Evolutionary conservation across 1,284 basidiomycete species (phyloP).

Genomic region (Puccinia polysora): DNA sequence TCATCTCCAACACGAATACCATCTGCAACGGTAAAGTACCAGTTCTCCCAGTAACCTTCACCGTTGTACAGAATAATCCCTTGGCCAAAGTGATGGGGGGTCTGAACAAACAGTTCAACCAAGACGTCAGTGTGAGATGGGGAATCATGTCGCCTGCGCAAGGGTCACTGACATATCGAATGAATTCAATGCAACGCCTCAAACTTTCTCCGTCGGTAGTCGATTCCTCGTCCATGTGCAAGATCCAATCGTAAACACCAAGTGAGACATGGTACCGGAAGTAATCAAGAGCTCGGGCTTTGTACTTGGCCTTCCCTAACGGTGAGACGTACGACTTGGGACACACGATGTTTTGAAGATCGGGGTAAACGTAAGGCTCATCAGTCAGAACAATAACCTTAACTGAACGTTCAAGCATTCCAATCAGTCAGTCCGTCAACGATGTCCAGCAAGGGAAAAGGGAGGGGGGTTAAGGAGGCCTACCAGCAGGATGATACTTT

Average conservation of each 20-base stretch:
- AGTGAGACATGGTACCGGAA: constrained; percentile 55
- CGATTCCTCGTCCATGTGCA: constrained; percentile 55
- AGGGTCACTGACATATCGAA: constrained; percentile 49
- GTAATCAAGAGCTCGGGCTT: constrained; percentile 55
- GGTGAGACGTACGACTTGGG: constrained; percentile 55
- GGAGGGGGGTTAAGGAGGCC: too few relatives aligned
- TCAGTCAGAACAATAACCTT: constrained; percentile 55
- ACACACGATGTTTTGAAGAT: constrained; percentile 55
- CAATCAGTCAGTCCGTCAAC: not conserved
- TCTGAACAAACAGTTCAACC: constrained; percentile 45
- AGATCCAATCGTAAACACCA: constrained; percentile 55
- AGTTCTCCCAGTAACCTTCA: constrained; percentile 55
- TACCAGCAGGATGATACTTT: constrained; percentile 54
- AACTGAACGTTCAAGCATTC: constrained; percentile 44
- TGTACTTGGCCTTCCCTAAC: constrained; percentile 55
- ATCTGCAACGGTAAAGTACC: constrained; percentile 56
- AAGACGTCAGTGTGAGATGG: not conserved
- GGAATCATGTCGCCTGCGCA: not conserved
- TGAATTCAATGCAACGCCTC: constrained; percentile 54
- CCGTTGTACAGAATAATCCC: constrained; percentile 56
- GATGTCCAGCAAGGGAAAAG: not conserved
- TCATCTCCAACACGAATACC: constrained; percentile 56
- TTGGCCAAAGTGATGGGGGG: constrained; percentile 55
- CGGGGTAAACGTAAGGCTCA: constrained; percentile 55
- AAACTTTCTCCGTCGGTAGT: constrained; percentile 55